Percentiles rank a stretch among this genome's conserved stretches.
Evolutionary conservation across 108 stramenopile species (phyloP).

Genomic region (Mediolabrus comicus): DNA sequence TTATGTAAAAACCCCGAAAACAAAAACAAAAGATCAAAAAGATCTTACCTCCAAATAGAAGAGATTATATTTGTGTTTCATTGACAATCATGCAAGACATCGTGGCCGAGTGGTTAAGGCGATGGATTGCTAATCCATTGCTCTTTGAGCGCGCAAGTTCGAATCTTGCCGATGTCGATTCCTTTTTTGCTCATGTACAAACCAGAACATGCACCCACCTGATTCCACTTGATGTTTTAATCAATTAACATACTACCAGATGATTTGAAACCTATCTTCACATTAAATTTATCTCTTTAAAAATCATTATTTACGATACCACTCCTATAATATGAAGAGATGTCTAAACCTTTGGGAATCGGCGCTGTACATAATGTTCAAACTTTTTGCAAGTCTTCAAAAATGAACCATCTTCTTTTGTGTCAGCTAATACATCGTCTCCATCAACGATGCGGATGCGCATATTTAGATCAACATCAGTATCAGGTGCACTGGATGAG

Average conservation of each 20-base stretch:
- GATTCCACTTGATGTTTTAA: too few species aligned
- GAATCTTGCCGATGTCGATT: conserved; percentile 56
- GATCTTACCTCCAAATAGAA: too few species aligned
- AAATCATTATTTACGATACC: too few species aligned
- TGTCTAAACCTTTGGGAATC: conserved; percentile 31
- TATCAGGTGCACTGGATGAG: background rate
- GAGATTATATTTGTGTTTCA: too few species aligned
- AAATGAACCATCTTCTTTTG: conserved; percentile 37
- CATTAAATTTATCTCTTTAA: too few species aligned
- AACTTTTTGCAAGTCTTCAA: conserved; percentile 63
- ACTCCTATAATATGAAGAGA: too few species aligned
- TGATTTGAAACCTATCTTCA: too few species aligned
- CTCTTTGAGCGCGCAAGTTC: conserved; percentile 81
- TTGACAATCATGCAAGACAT: conserved; percentile 49
- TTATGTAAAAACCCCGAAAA: too few species aligned
- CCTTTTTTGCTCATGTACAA: conserved; percentile 1
- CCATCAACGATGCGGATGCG: conserved; percentile 71
- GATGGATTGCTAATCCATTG: conserved; percentile 93
- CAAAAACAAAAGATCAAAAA: too few species aligned
- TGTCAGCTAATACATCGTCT: conserved; percentile 63
- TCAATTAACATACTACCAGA: too few species aligned
- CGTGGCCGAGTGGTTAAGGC: conserved; percentile 94
- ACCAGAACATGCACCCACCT: background rate
- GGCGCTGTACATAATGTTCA: conserved; percentile 56
- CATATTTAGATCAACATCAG: conserved; percentile 66